A percentile compares a stretch with the other conserved stretches of the same genome.
These are phyloP conservation scores for Fusarium sp. DNA, from an alignment of 2,329 filamentous ascomycete genomes.

Conservation along the genomic window DNA sequence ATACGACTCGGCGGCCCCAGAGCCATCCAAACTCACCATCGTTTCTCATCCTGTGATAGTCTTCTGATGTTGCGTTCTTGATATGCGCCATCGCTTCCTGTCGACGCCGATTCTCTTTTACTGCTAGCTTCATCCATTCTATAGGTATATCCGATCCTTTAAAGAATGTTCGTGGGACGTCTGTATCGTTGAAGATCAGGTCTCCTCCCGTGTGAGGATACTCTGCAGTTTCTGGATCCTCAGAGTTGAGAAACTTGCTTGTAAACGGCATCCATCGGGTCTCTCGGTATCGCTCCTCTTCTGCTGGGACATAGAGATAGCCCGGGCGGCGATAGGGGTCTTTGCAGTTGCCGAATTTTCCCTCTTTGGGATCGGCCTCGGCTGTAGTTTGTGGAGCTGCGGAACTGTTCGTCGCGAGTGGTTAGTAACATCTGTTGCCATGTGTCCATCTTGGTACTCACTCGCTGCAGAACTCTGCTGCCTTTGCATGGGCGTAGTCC, in stretches of 20 bases:
- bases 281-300: not conserved
- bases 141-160: not conserved
- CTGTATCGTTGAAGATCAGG: conserved; percentile 4
- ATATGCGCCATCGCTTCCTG: not conserved
- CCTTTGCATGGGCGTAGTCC: not conserved
- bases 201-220: not conserved
- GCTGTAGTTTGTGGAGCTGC: not conserved
- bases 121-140: not conserved
- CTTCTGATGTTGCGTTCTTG: not conserved
- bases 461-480: not conserved
- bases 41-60: not conserved
- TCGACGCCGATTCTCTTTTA: not conserved
- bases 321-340: not conserved
- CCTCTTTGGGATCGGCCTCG: not conserved
- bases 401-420: not conserved
- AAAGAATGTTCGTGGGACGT: not conserved
- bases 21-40: not conserved
- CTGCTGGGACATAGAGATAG: not conserved
- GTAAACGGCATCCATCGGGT: conserved; percentile 2
- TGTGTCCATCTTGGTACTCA: fast-evolving
- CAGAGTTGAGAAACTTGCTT: not conserved
- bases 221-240: not conserved
- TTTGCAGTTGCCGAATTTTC: not conserved
- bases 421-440: fast-evolving
- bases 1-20: not conserved